These are phyloP conservation scores for Mycena capillaripes DNA, from an alignment of 768 basidiomycete genomes.

Conservation along the genomic window DNA sequence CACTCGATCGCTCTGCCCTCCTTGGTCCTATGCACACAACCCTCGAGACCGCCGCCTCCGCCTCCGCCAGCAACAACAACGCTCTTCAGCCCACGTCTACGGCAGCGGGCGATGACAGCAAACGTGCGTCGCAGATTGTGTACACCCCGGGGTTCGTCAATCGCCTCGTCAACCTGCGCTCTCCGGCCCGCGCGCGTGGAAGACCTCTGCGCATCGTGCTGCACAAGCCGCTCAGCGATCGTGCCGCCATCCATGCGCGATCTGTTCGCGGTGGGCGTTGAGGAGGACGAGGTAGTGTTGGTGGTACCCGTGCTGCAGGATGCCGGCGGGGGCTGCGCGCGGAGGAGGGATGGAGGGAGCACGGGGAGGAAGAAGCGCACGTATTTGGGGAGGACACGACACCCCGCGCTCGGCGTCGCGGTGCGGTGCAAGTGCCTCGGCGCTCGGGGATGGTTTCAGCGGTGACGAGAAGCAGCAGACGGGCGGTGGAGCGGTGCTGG, in stretches of 20 bases:
- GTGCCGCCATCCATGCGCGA: constrained; percentile 74
- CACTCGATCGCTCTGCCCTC: background rate
- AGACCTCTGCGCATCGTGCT: constrained; percentile 93
- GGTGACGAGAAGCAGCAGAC: constrained; percentile 53
- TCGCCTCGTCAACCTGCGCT: constrained; percentile 66
- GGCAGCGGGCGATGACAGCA: constrained; percentile 52
- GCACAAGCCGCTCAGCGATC: constrained; percentile 86
- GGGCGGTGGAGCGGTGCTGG: background rate
- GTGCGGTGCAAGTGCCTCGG: background rate
- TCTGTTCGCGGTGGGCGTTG: constrained; percentile 73
- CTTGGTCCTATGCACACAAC: constrained; percentile 30
- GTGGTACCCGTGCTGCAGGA: constrained; percentile 80
- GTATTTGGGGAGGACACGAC: constrained; percentile 74
- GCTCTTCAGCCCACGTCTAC: constrained; percentile 60
- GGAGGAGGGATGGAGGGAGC: constrained; percentile 45
- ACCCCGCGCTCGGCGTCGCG: constrained; percentile 51
- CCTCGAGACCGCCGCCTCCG: constrained; percentile 48
- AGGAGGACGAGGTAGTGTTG: constrained; percentile 58
- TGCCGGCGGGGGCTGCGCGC: constrained; percentile 71
- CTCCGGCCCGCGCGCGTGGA: constrained; percentile 77
- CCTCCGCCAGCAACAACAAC: constrained; percentile 51
- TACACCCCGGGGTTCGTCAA: constrained; percentile 84
- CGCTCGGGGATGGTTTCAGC: constrained; percentile 9
- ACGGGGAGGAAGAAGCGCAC: constrained; percentile 29
- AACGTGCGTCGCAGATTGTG: constrained; percentile 83